A percentile compares a stretch with the other conserved stretches of the same genome.
These are phyloP conservation scores for Fragaria ananassa DNA, from an alignment of 306 rosid genomes.

Conservation along the genomic window DNA sequence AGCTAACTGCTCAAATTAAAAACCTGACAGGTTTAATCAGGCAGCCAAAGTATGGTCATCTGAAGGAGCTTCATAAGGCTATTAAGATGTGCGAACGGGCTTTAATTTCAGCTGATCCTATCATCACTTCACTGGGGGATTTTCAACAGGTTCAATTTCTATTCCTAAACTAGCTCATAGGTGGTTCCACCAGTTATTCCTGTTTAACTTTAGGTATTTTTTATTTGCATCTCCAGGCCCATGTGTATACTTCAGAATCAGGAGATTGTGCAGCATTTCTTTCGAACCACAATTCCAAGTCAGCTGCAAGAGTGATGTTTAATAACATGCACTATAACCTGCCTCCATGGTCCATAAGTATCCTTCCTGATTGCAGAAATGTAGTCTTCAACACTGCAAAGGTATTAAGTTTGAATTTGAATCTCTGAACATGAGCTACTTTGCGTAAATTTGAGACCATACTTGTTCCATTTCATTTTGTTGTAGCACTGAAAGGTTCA, in stretches of 20 bases:
- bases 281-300: slow-evolving; percentile 66
- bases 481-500: slow-evolving; percentile 5
- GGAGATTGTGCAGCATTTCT: slow-evolving; percentile 95
- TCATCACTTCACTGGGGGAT: slow-evolving; percentile 78
- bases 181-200: slow-evolving; percentile 10
- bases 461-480: slow-evolving; percentile 10
- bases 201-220: slow-evolving; percentile 27
- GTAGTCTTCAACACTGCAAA: slow-evolving; percentile 91
- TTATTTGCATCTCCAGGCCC: slow-evolving; percentile 54
- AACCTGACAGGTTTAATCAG: slow-evolving; percentile 73
- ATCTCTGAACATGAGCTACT: neutral
- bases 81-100: slow-evolving; percentile 77
- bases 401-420: slow-evolving; percentile 36
- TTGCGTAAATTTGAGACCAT: neutral
- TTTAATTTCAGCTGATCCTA: slow-evolving; percentile 81
- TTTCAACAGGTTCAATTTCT: slow-evolving; percentile 69
- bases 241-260: slow-evolving; percentile 71
- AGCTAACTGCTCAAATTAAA: slow-evolving; percentile 16
- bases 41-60: slow-evolving; percentile 94
- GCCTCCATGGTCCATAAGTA: slow-evolving; percentile 98
- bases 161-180: slow-evolving; percentile 10
- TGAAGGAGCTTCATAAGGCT: slow-evolving; percentile 92
- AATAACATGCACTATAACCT: slow-evolving; percentile 93
- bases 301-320: slow-evolving; percentile 84
- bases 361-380: slow-evolving; percentile 95